Evolutionary conservation across 2,329 filamentous ascomycete species (phyloP).

Genomic region (Madurella fahalii): DNA sequence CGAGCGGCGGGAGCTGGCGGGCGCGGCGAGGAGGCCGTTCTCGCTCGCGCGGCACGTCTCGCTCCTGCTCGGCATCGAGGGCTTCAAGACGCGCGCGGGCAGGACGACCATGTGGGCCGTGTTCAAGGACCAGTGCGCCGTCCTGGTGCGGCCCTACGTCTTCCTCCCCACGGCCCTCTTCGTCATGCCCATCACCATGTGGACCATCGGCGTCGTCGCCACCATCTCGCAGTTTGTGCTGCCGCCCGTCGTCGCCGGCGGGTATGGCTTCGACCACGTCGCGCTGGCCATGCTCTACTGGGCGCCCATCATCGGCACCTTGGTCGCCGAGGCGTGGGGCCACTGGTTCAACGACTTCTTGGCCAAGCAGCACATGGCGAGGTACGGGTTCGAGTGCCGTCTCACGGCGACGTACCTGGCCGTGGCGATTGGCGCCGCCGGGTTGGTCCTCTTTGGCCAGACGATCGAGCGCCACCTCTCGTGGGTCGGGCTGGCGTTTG

Average conservation of each 20-base stretch:
- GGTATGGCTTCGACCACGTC: slow-evolving; percentile 36
- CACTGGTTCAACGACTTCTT: slow-evolving; percentile 45
- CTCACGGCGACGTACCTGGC: slow-evolving; percentile 39
- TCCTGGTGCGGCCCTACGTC: slow-evolving; percentile 12
- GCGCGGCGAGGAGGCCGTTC: not conserved
- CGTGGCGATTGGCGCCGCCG: slow-evolving; percentile 38
- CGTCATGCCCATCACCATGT: slow-evolving; percentile 28
- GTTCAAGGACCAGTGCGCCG: slow-evolving; percentile 9
- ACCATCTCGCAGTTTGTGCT: slow-evolving; percentile 40
- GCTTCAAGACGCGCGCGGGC: slow-evolving; percentile 3
- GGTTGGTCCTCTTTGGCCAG: slow-evolving; percentile 42
- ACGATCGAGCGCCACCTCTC: slow-evolving; percentile 39
- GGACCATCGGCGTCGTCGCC: slow-evolving; percentile 41
- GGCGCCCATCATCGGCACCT: slow-evolving; percentile 40
- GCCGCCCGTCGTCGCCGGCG: slow-evolving; percentile 36
- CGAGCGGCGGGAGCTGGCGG: not conserved
- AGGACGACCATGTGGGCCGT: slow-evolving; percentile 10
- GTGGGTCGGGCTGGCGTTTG: slow-evolving; percentile 40
- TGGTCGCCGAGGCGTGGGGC: slow-evolving; percentile 43
- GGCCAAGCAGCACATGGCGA: slow-evolving; percentile 34
- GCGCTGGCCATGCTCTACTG: slow-evolving; percentile 44
- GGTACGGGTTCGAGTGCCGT: slow-evolving; percentile 43
- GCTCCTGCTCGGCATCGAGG: slow-evolving; percentile 10
- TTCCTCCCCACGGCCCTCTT: slow-evolving; percentile 14
- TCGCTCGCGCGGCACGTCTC: slow-evolving; percentile 4